Conservation (phyloP, 192 early-diverging fungal species). For the Linnemannia schmuckeri region DNA sequence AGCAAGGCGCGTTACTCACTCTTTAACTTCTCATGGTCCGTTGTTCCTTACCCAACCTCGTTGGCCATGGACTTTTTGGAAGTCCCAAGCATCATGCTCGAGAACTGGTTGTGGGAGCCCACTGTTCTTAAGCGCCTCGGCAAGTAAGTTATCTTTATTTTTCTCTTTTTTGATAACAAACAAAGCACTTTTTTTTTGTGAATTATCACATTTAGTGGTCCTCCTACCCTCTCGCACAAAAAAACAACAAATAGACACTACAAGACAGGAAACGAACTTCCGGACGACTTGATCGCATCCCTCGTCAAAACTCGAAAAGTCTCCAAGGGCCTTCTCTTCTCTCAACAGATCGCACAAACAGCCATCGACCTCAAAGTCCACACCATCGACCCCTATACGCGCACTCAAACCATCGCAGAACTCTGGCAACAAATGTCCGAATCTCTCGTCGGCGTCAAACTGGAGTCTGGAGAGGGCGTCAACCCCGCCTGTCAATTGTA, state of each 20-base stretch:
- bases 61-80: constrained; percentile 91
- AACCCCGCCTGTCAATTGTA: constrained; percentile 51
- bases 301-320: constrained; percentile 83
- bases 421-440: constrained; percentile 62
- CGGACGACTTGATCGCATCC: constrained; percentile 75
- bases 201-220: not conserved
- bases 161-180: not conserved
- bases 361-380: constrained; percentile 84
- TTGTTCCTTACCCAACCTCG: constrained; percentile 81
- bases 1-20: constrained; percentile 61
- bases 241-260: constrained; percentile 74
- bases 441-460: constrained; percentile 36
- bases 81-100: constrained; percentile 92
- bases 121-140: constrained; percentile 60
- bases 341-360: constrained; percentile 85
- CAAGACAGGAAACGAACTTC: constrained; percentile 77
- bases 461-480: constrained; percentile 11
- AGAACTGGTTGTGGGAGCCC: constrained; percentile 85
- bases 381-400: constrained; percentile 59
- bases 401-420: constrained; percentile 54
- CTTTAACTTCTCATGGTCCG: constrained; percentile 82
- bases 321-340: constrained; percentile 76
- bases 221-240: not conserved
- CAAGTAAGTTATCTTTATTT: constrained; percentile 6
- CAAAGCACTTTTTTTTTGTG: not conserved